These are phyloP conservation scores for Neocucurbitaria cava DNA, from an alignment of 2,329 filamentous ascomycete species.

Conservation along the genomic window DNA sequence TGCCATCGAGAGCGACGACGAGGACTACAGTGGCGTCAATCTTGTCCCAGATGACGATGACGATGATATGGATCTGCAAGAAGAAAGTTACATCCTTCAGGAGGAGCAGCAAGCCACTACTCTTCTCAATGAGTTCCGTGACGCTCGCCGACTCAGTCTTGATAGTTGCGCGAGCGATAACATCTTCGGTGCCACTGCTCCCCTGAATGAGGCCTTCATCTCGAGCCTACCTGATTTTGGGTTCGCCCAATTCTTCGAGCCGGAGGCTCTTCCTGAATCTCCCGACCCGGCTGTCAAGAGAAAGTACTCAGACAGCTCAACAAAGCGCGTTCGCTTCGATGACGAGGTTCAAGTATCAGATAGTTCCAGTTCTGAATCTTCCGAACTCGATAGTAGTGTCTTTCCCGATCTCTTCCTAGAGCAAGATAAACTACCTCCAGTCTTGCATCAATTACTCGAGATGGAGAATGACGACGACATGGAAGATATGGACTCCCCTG, in stretches of 20 bases:
- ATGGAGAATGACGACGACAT: conserved; percentile 51
- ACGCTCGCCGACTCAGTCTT: conserved; percentile 44
- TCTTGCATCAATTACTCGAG: conserved; percentile 76
- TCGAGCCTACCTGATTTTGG: conserved; percentile 38
- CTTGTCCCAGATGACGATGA: conserved; percentile 77
- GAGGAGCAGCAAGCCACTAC: conserved; percentile 40
- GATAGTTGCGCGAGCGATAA: conserved; percentile 44
- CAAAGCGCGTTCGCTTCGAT: conserved; percentile 76
- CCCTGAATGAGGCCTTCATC: conserved; percentile 34
- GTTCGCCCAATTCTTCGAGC: conserved; percentile 46
- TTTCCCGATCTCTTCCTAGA: conserved; percentile 82
- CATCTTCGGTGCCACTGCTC: conserved; percentile 42
- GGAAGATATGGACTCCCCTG: conserved; percentile 56
- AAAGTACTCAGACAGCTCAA: conserved; percentile 48
- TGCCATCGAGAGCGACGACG: conserved; percentile 49
- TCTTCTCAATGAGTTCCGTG: conserved; percentile 40
- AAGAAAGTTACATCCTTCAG: conserved; percentile 75
- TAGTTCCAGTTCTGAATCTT: conserved; percentile 53
- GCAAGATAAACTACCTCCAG: conserved; percentile 74
- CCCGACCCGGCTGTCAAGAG: conserved; percentile 43
- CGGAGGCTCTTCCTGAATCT: conserved; percentile 52
- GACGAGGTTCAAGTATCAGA: conserved; percentile 71
- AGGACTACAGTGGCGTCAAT: conserved; percentile 75
- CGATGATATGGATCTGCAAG: conserved; percentile 79
- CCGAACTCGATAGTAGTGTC: conserved; percentile 68